These are phyloP conservation scores for Sporobolomyces phaffii DNA, from an alignment of 768 basidiomycete genomes.

Conservation along the genomic window DNA sequence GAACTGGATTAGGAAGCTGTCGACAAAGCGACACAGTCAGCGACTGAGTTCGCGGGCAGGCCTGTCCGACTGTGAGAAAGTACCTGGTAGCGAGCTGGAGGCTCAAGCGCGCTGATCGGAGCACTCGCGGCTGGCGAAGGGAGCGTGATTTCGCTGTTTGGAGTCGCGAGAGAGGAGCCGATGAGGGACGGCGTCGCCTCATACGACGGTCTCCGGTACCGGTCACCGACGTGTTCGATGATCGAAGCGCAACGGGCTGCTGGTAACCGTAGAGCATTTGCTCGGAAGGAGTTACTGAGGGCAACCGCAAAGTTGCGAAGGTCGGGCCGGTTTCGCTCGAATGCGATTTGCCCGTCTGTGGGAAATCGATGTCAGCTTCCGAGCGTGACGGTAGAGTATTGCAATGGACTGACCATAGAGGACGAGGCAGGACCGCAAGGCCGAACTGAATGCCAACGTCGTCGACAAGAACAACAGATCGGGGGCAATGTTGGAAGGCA, in stretches of 20 bases:
- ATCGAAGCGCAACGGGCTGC: neutral
- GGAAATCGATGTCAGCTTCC: neutral
- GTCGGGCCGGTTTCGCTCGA: neutral
- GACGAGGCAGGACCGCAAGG: constrained; percentile 3
- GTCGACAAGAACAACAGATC: constrained; percentile 3
- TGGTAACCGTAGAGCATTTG: neutral
- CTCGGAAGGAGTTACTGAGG: neutral
- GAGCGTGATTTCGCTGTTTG: neutral
- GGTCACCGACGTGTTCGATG: neutral
- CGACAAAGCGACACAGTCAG: too few species aligned
- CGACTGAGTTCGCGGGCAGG: too few species aligned
- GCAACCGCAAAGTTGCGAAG: neutral
- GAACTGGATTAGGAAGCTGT: neutral
- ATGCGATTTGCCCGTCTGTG: constrained; percentile 1
- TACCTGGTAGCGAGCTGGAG: neutral
- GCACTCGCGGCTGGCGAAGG: neutral
- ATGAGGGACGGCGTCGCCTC: neutral
- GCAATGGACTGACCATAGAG: neutral
- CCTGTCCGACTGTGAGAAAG: too few species aligned
- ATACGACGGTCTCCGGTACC: neutral
- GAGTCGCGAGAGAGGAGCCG: constrained; percentile 2
- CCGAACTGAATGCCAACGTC: neutral
- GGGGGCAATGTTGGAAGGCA: neutral
- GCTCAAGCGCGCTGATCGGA: neutral
- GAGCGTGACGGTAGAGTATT: too few species aligned